Evolutionary conservation across 2,329 filamentous ascomycete species (phyloP).

Genomic region (Colletotrichum sp.): DNA sequence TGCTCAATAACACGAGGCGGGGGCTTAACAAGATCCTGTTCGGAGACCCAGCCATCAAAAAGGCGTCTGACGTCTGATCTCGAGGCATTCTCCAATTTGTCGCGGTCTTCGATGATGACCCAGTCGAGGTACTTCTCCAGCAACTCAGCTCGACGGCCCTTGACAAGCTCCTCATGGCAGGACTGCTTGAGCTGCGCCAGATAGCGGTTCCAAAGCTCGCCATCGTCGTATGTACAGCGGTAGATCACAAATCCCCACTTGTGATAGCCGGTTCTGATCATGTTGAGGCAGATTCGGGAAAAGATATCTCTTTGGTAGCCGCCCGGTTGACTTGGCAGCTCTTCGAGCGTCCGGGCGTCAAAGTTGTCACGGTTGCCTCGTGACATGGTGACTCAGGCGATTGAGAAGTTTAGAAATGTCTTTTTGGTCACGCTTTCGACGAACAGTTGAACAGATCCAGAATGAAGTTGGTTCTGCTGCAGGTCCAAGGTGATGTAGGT

Average conservation of each 20-base stretch:
- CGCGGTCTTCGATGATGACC: conserved; percentile 3
- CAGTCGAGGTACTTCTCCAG: conserved; percentile 4
- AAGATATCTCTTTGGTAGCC: background rate
- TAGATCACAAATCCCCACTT: conserved; percentile 24
- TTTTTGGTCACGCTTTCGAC: too few relatives aligned
- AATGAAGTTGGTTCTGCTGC: too few relatives aligned
- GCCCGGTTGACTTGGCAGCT: background rate
- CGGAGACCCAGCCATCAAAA: background rate
- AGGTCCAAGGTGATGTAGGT: too few relatives aligned
- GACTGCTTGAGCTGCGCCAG: background rate
- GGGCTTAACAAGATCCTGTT: background rate
- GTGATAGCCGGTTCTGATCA: background rate
- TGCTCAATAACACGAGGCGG: background rate
- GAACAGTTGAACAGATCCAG: too few relatives aligned
- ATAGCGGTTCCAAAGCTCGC: conserved; percentile 14
- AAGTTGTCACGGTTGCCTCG: too few relatives aligned
- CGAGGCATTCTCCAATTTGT: background rate
- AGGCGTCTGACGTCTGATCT: background rate
- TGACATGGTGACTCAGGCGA: too few relatives aligned
- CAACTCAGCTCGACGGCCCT: background rate
- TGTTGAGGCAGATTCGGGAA: background rate
- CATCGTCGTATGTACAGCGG: conserved; percentile 21
- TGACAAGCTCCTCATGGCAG: background rate
- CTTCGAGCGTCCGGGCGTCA: background rate
- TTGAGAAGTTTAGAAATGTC: too few relatives aligned